Evolutionary conservation across 116 monocot species (phyloP), one percentile per base, ranked within the genome.

Genomic region (Zostera marina): DNA sequence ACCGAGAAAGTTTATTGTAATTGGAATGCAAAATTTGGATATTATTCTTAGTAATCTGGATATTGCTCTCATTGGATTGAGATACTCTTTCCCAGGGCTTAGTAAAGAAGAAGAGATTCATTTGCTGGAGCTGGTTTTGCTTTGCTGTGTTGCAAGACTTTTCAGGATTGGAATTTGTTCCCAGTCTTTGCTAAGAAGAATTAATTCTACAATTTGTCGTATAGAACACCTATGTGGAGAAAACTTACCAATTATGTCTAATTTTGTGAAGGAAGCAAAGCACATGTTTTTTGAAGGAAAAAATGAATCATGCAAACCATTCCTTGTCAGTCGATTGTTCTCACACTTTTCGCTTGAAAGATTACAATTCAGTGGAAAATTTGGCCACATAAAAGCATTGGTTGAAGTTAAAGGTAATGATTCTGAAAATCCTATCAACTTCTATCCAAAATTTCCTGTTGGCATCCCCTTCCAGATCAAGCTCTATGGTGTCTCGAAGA

Each of bases 371-470:
- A 45, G 14, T 60, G 72, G 73, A 64, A 70, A 53, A 55, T 54
- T 96, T 42, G 62, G 63, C 63, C 58, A 57, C 4, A 72, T 74
- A 22, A 82, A 80, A 59, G 85, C 85, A 63, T 80, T 80, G 46
- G 45, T 87, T 51, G 52, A 58, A 68, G 69, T 54, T 24, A 38
- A 58, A 25, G 75, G 67, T 20, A 73, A 76, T 70, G 63, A 78
- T 55, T 82, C 88, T 15, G 89, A 89, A 54, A 77, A 78, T 56
- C 78, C 82, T 39, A 62, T 82, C 47, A 39, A 21, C 16, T 88
- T 70, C 40, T 21, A 81, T 68, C 61, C 78, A n/a, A 82, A 85
- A 53, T 67, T 94, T 56, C 94, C 94, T 44, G 79, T 80, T n/a
- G 78, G 77, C 12, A 73, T 88, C 52, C 63, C 56, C 26, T 72